Evolutionary conservation across 179 eudicot genomes (phyloP), one percentile per base, ranked within the genome.

Genomic region (Nepenthes alata): DNA sequence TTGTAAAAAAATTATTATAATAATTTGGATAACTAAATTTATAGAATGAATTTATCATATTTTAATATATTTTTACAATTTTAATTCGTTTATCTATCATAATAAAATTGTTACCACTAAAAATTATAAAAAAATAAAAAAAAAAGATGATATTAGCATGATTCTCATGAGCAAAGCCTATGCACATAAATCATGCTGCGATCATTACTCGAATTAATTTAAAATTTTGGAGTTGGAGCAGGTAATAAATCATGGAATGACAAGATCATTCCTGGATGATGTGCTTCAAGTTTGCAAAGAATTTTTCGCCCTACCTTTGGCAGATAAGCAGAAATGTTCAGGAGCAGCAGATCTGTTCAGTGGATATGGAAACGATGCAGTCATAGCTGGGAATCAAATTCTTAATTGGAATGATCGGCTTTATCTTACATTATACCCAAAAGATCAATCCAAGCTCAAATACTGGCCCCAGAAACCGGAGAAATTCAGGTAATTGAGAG

Each of bases 381-480:
- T 58, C 0, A 57, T 62, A 9, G 13, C 59, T 10, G 77, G 74
- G 35, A 48, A 61, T 25, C 63, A 59, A 48, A 38, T 64, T 25
- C n/a, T 47, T 11, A 72, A 73, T 39, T 77, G 81, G 81, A 73
- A 63, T 47, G 81, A 77, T 64, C 55, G 81, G 15, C 63, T 73
- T 16, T 66, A 62, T 67, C 74, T 77, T 50, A 77, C 72, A 13
- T 64, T 62, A 47, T 39, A 53, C 35, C 74, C 78, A 0, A 55
- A 66, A 35, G 65, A 70, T 54, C 68, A 49, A 13, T 66, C 67
- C 4, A 66, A 60, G 53, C 70, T 73, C 59, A 37, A 62, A 14
- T 60, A 59, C 44, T 76, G 80, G 80, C 80, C 80, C 13, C 35
- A 65, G 36, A 69, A 69, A 9, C 73, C 73, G 11, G 13, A 8